phyloP scores from a whole-genome alignment of 495 filamentous ascomycete species.

The Daldinia childiae region DNA sequence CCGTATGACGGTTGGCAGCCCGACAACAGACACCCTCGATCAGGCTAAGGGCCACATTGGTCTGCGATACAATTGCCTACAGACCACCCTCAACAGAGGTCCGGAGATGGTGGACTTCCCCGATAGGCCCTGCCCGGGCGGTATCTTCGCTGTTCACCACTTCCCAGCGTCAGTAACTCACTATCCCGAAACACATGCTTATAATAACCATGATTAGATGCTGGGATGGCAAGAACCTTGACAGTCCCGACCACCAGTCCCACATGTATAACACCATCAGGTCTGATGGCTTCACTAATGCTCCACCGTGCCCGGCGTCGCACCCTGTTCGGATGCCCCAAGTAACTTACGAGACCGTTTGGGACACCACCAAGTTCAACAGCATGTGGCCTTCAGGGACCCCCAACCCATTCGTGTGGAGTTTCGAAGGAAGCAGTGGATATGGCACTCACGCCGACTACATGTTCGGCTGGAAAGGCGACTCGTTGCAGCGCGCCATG shows the following conservation, averaged over 20 bases:
- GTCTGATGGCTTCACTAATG: constrained; percentile 52
- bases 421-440: constrained; percentile 54
- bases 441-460: constrained; percentile 57
- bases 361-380: constrained; percentile 61
- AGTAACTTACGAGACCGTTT: constrained; percentile 62
- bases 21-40: constrained; percentile 46
- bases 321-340: constrained; percentile 57
- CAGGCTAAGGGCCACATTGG: constrained; percentile 50
- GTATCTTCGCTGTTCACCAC: constrained; percentile 63
- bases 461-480: constrained; percentile 60
- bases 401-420: constrained; percentile 60
- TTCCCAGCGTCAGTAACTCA: constrained; percentile 57
- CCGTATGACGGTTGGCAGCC: constrained; percentile 63
- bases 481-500: constrained; percentile 58
- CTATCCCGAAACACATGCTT: constrained; percentile 4
- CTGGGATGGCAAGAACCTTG: constrained; percentile 69
- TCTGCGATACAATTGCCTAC: constrained; percentile 60
- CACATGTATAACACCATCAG: constrained; percentile 61
- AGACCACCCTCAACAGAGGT: constrained; percentile 53
- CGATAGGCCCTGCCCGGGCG: constrained; percentile 52
- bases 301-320: constrained; percentile 59
- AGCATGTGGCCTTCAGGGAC: constrained; percentile 57
- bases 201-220: constrained; percentile 47
- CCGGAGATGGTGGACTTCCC: constrained; percentile 60
- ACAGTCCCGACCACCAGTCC: constrained; percentile 64